Conservation (phyloP, 345 rosid species). For the Eucalyptus coolabah region DNA sequence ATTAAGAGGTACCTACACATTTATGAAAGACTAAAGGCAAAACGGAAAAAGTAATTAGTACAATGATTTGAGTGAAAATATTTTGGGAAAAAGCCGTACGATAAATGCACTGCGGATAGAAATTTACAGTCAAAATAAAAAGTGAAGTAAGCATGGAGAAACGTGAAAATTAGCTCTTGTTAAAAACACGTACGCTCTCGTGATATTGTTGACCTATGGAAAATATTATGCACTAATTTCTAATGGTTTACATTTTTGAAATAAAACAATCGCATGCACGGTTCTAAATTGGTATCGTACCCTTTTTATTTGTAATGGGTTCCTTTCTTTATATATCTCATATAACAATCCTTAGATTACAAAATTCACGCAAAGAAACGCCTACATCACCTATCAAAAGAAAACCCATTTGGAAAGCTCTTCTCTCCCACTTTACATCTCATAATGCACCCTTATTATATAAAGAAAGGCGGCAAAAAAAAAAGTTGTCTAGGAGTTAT, state of each 20-base stretch:
- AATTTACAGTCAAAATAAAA: background rate
- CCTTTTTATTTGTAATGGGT: no score
- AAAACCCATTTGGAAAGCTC: no score
- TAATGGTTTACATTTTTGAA: background rate
- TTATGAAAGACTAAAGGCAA: background rate
- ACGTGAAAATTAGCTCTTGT: background rate
- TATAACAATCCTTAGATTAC: background rate
- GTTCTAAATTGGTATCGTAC: background rate
- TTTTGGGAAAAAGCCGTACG: background rate
- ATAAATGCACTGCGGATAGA: background rate
- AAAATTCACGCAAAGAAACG: background rate
- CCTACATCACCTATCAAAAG: background rate
- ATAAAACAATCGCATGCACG: background rate
- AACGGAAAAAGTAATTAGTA: background rate
- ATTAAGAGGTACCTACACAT: background rate
- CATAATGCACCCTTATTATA: no score
- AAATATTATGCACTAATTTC: background rate
- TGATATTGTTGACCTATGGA: background rate
- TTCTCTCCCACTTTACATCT: no score
- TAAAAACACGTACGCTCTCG: background rate
- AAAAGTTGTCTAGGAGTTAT: no score
- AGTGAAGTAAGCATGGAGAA: background rate
- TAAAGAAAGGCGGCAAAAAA: no score
- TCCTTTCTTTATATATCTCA: background rate
- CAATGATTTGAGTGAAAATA: background rate